Evolutionary conservation across 140 eudicot genomes (phyloP).

Genomic region (Bidens hawaiensis): DNA sequence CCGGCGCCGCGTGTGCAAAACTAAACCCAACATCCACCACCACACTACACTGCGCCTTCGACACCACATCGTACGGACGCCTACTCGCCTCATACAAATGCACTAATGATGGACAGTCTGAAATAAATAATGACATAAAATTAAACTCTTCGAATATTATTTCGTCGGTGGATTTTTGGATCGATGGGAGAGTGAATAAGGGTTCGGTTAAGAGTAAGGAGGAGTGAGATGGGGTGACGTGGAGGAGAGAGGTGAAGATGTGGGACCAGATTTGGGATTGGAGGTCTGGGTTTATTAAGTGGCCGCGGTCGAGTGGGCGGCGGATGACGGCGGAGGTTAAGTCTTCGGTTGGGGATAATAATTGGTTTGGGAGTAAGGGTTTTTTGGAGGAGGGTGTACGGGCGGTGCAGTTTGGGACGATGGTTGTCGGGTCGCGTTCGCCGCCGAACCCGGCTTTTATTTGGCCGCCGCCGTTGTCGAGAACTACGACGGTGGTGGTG

Average conservation of each 20-base stretch:
- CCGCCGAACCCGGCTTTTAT: slow-evolving; percentile 90
- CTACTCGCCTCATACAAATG: slow-evolving; percentile 88
- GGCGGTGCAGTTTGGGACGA: slow-evolving; percentile 82
- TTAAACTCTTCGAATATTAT: slow-evolving; percentile 79
- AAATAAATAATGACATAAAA: slow-evolving; percentile 46
- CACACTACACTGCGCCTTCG: slow-evolving; percentile 69
- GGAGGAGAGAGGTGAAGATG: slow-evolving; percentile 60
- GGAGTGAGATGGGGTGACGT: slow-evolving; percentile 48
- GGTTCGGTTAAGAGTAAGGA: slow-evolving; percentile 78
- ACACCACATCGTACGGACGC: slow-evolving; percentile 65
- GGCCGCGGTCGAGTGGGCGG: slow-evolving; percentile 97
- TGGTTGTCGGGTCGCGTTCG: slow-evolving; percentile 74
- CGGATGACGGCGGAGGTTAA: slow-evolving; percentile 95
- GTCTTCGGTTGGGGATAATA: slow-evolving; percentile 59
- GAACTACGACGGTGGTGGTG: slow-evolving; percentile 59
- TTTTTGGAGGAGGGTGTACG: slow-evolving; percentile 73
- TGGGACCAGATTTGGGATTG: slow-evolving; percentile 88
- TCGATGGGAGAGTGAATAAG: slow-evolving; percentile 64
- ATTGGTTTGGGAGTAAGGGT: slow-evolving; percentile 51
- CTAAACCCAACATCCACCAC: slow-evolving; percentile 85
- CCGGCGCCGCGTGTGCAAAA: slow-evolving; percentile 73
- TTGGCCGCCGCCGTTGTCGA: slow-evolving; percentile 95
- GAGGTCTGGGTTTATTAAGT: slow-evolving; percentile 83
- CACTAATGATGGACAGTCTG: slow-evolving; percentile 69
- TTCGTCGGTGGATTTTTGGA: slow-evolving; percentile 58